Evolutionary conservation across 208 protist species (phyloP).

Genomic region (Leptomonas pyrrhocoris): DNA sequence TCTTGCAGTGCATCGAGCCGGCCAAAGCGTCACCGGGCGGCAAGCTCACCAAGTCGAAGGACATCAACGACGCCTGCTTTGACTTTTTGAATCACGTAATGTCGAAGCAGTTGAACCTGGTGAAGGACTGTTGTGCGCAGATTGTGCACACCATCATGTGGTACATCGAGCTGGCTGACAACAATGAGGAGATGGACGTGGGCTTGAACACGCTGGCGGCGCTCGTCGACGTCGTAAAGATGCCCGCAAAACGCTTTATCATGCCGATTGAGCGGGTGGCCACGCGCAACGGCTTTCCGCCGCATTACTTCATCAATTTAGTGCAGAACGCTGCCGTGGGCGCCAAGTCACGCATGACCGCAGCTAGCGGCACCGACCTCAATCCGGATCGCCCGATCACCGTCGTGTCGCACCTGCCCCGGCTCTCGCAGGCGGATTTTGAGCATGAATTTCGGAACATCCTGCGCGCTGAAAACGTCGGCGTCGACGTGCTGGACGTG

Average conservation of each 20-base stretch:
- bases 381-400: conserved; percentile 75
- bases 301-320: conserved; percentile 68
- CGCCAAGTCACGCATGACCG: conserved; percentile 49
- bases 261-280: conserved; percentile 74
- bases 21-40: conserved; percentile 41
- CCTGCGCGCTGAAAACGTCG: conserved; percentile 43
- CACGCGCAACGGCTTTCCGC: conserved; percentile 65
- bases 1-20: conserved; percentile 89
- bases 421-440: conserved; percentile 76
- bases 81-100: conserved; percentile 88
- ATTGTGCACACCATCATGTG: conserved; percentile 89
- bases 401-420: conserved; percentile 74
- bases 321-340: conserved; percentile 58
- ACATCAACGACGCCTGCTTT: conserved; percentile 88
- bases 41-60: conserved; percentile 60
- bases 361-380: conserved; percentile 44
- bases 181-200: conserved; percentile 79
- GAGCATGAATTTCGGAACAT: conserved; percentile 74
- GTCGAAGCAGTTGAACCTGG: conserved; percentile 70
- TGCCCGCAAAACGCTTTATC: conserved; percentile 78
- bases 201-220: conserved; percentile 76
- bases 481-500: conserved; percentile 70
- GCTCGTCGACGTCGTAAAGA: conserved; percentile 74
- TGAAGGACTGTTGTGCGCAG: conserved; percentile 86
- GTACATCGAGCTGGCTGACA: conserved; percentile 85